Evolutionary conservation across 306 rosid genomes (phyloP), one percentile per base, ranked within the genome.

Genomic region (Vigna hirtella): DNA sequence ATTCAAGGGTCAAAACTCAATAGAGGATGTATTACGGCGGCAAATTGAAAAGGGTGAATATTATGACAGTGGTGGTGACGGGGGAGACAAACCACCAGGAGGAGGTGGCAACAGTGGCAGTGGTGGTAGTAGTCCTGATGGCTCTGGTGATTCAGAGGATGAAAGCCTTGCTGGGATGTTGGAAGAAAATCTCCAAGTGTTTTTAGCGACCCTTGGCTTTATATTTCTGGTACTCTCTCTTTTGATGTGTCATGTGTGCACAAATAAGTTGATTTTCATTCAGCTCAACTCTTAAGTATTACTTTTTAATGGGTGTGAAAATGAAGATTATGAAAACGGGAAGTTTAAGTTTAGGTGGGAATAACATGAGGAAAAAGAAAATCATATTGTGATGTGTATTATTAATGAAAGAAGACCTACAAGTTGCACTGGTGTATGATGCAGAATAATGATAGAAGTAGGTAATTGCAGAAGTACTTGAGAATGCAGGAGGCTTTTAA

Each of bases 131-230:
- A 71, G 86, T 50, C 66, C 82, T 15, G 85, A 79, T 67, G 85
- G 66, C 56, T 66, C 87, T 53, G 88, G 86, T 73, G 97, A 86
- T 72, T 28, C 87, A 36, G 88, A 88, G 55, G 97, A 83, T 24
- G 89, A 81, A 80, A 86, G 70, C 83, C 53, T 77, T 72, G 36
- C 69, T 43, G 97, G 77, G 43, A 77, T 73, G 59, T 9, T 80
- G 40, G 86, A 91, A 48, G 98, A 95, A 71, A 83, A 77, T 43
- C 42, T 91, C 52, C 93, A 95, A 88, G 84, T 85, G 38, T 18
- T 92, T 82, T 81, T 92, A 1, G 97, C 97, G 22, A 83, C 92
- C 48, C 7, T 77, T 65, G 97, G 92, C 82, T 86, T 95, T 66
- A 66, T 95, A 79, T 83, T 83, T 77, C 24, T 95, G 90, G 98